These are phyloP conservation scores for Phytophthora megakarya DNA, from an alignment of 352 stramenopile species.

Conservation along the genomic window DNA sequence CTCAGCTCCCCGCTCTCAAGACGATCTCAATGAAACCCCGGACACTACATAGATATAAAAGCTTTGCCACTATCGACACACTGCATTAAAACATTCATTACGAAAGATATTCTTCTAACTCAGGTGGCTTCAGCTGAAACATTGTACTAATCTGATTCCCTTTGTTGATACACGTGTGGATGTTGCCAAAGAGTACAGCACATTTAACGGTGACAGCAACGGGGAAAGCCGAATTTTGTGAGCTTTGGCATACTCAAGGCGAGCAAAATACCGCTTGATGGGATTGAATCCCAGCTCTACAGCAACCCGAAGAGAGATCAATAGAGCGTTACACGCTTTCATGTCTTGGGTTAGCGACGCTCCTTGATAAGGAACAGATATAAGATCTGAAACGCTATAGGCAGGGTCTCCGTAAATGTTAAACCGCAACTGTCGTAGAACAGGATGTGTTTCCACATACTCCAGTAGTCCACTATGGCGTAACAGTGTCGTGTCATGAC, in stretches of 20 bases:
- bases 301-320: conserved; percentile 7
- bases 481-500: not conserved
- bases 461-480: not conserved
- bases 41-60: no score
- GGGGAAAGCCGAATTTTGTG: conserved; percentile 15
- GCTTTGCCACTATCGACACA: no score
- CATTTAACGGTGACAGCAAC: conserved; percentile 4
- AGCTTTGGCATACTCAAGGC: conserved; percentile 24
- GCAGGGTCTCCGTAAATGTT: not conserved
- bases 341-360: not conserved
- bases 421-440: not conserved
- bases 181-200: conserved; percentile 13
- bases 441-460: not conserved
- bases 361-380: conserved; percentile 17
- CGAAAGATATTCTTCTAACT: no score
- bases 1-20: not conserved
- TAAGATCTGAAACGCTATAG: not conserved
- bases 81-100: no score
- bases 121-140: conserved; percentile 4
- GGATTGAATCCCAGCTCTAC: conserved; percentile 18
- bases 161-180: not conserved
- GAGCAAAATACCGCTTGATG: conserved; percentile 15
- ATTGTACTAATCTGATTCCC: conserved; percentile 19
- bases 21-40: no score
- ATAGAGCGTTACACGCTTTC: conserved; percentile 7